These are phyloP conservation scores for Leccinellum rugosiceps DNA, from an alignment of 768 basidiomycete genomes.

Conservation along the genomic window DNA sequence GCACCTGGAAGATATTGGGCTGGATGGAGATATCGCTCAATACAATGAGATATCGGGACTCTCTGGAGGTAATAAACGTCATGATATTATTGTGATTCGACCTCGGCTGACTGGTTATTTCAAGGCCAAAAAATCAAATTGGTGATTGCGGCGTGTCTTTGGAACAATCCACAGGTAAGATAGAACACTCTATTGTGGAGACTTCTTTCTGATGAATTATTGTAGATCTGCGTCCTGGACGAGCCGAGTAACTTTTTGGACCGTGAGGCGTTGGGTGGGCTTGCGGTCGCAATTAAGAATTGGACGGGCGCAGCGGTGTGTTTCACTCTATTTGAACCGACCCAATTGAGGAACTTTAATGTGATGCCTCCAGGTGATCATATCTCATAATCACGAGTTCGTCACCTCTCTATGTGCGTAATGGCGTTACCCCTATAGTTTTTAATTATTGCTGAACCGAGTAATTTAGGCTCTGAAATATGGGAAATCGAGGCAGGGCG, in stretches of 20 bases:
- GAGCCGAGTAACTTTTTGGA: slow-evolving; percentile 98
- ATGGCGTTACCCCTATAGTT: slow-evolving; percentile 5
- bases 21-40: slow-evolving; percentile 97
- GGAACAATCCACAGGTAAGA: slow-evolving; percentile 85
- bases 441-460: slow-evolving; percentile 15
- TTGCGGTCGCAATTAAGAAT: slow-evolving; percentile 91
- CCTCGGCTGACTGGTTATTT: slow-evolving; percentile 11
- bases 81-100: slow-evolving; percentile 5
- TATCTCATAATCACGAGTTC: slow-evolving; percentile 93
- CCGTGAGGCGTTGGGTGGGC: slow-evolving; percentile 90
- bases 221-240: slow-evolving; percentile 70
- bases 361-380: slow-evolving; percentile 65
- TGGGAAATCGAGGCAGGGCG: slow-evolving; percentile 90
- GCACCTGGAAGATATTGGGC: slow-evolving; percentile 91
- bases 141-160: slow-evolving; percentile 90
- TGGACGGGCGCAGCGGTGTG: slow-evolving; percentile 88
- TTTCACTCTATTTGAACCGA: slow-evolving; percentile 13
- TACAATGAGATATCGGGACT: slow-evolving; percentile 96
- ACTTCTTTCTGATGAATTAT: slow-evolving; percentile 20
- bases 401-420: slow-evolving; percentile 75
- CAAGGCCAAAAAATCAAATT: slow-evolving; percentile 95
- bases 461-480: slow-evolving; percentile 73
- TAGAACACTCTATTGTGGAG: background rate
- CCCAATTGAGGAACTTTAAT: slow-evolving; percentile 12
- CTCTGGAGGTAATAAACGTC: slow-evolving; percentile 67